phyloP scores from a whole-genome alignment of 2,329 filamentous ascomycete genomes.

The Diaporthe ilicicola region DNA sequence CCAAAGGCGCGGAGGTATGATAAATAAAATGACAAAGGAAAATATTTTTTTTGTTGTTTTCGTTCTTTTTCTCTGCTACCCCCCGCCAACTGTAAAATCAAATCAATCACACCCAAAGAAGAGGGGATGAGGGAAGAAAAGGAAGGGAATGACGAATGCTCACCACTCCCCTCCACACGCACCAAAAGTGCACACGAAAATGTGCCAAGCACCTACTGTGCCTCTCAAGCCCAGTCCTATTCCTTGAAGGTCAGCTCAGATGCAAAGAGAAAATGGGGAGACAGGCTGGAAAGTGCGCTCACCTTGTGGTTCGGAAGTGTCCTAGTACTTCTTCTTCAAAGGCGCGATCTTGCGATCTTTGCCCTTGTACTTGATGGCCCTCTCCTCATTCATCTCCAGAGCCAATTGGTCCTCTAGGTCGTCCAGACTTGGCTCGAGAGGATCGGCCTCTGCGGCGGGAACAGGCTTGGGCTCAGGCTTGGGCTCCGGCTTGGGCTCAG shows the following conservation, averaged over 20 bases:
- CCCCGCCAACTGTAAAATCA: too few relatives aligned
- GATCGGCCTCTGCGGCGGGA: too few relatives aligned
- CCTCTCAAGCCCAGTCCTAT: not conserved
- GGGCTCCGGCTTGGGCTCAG: not conserved
- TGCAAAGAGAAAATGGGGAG: too few relatives aligned
- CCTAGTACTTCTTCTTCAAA: slow-evolving; percentile 9
- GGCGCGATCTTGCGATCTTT: slow-evolving; percentile 5
- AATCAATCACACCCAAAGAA: not conserved
- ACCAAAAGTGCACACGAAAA: not conserved
- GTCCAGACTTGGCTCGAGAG: not conserved
- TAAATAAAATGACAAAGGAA: not conserved
- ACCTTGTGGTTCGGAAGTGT: slow-evolving; percentile 10
- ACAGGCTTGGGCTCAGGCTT: not conserved
- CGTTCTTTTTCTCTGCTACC: not conserved
- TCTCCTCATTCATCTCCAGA: not conserved
- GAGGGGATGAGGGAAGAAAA: not conserved
- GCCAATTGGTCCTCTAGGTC: not conserved
- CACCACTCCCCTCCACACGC: not conserved
- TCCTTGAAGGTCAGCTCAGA: not conserved
- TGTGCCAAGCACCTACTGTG: not conserved
- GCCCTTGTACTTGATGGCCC: not conserved
- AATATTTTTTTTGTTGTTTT: not conserved
- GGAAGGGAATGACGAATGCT: not conserved
- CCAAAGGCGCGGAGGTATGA: not conserved
- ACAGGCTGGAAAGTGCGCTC: not conserved